These are phyloP conservation scores for Remersonia thermophila DNA, from an alignment of 2,329 filamentous ascomycete genomes.

Conservation along the genomic window DNA sequence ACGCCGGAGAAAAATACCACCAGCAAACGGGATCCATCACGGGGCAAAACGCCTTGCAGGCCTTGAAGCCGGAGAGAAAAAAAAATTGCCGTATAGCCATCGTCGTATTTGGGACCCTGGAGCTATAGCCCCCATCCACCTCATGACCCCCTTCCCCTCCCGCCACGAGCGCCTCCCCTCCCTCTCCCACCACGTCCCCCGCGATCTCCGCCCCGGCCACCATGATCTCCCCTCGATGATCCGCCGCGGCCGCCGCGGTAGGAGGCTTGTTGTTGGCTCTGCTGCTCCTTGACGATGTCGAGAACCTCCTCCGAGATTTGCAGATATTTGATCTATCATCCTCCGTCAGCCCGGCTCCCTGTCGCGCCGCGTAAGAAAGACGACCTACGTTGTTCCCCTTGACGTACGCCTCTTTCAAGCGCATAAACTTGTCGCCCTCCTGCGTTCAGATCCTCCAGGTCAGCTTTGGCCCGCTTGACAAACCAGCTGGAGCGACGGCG, in stretches of 20 bases:
- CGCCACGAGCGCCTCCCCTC: conserved; percentile 15
- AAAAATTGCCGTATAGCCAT: no score
- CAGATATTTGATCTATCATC: conserved; percentile 83
- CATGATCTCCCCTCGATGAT: conserved; percentile 43
- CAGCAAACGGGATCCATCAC: no score
- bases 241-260: conserved; percentile 54
- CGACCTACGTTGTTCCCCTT: conserved; percentile 88
- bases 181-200: conserved; percentile 38
- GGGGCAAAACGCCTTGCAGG: no score
- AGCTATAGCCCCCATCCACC: no score
- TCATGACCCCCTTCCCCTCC: conserved; percentile 9
- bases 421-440: conserved; percentile 89
- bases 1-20: no score
- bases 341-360: conserved; percentile 12
- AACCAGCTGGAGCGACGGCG: no score
- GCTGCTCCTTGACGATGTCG: conserved; percentile 83
- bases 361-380: background rate
- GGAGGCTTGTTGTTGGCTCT: conserved; percentile 46
- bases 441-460: conserved; percentile 18
- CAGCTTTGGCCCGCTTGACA: no score
- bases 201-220: conserved; percentile 38
- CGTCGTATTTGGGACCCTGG: no score
- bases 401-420: conserved; percentile 87
- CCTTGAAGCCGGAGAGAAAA: no score
- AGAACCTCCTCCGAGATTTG: conserved; percentile 94